These are phyloP conservation scores for Pythium diclinum DNA, from an alignment of 352 stramenopile species.

Conservation along the genomic window DNA sequence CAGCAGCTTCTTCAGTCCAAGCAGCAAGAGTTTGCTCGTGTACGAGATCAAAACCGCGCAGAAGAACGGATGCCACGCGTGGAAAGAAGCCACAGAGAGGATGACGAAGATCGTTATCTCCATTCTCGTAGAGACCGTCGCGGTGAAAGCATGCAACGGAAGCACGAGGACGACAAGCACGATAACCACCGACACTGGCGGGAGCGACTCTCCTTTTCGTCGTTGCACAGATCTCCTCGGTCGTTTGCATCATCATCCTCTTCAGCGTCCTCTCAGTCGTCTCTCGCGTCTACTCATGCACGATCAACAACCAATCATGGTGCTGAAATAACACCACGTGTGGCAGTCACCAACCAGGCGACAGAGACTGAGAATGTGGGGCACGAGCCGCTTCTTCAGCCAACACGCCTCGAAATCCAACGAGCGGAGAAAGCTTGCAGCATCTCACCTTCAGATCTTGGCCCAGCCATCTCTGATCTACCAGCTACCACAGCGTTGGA, in stretches of 20 bases:
- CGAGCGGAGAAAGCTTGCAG: conserved; percentile 16
- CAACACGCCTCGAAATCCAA: background rate
- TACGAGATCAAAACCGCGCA: conserved; percentile 7
- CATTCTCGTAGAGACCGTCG: background rate
- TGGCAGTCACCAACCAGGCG: background rate
- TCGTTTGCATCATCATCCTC: background rate
- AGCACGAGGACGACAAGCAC: background rate
- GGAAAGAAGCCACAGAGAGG: background rate
- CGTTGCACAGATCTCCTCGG: background rate
- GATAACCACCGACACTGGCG: background rate
- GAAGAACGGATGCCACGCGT: background rate
- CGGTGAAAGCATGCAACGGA: background rate
- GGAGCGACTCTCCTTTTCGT: background rate
- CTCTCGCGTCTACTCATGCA: no score
- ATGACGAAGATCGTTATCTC: background rate
- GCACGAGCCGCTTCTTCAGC: background rate
- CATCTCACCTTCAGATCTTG: conserved; percentile 9
- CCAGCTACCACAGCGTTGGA: background rate
- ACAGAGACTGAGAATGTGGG: background rate
- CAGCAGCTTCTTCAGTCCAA: conserved; percentile 15
- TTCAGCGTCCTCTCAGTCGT: background rate
- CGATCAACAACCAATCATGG: no score
- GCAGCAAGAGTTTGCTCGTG: conserved; percentile 11
- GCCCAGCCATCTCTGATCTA: conserved; percentile 7
- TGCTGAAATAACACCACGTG: no score